Evolutionary conservation across 1,284 basidiomycete species (phyloP), one percentile per base, ranked within the genome.

Genomic region (Agroathelia rolfsii): DNA sequence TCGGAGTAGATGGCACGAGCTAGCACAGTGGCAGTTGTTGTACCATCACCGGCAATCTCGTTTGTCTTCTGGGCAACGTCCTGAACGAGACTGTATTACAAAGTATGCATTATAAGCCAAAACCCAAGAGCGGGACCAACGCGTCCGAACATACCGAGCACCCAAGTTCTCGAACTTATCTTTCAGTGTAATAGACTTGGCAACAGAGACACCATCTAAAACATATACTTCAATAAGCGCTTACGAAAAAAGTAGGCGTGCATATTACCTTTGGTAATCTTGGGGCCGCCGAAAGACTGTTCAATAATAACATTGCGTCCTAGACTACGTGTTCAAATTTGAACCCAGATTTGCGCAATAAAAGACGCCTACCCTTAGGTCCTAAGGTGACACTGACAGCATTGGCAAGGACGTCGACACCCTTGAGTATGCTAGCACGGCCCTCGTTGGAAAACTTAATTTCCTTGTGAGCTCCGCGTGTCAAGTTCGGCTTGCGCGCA

Each of bases 141-240:
- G 26, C 16, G 20, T 13, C 39, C 13, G 28, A 13, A 51, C 80
- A 50, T 62, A 90, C 83, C 90, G 83, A 53, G 94, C 93, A 58
- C 94, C 92, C 39, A 97, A 81, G 71, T 97, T 97, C 72, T 98
- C 90, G 50, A 97, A 96, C 66, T 93, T 95, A 78, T 97, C 92
- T 64, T 97, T 82, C 52, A 97, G 75, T 8, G 79, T 70, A 52
- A 97, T 93, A 15, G 90, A 69, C 69, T 95, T 96, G 41, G 94
- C 94, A 26, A 98, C 94, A 24, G 93, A 95, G 17, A 97, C 94
- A 79, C 94, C 94, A 57, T 97, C 92, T 84, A 40, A 11, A 27
- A 28, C 36, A 16, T 24, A 21, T 24, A 16, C 28, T 25, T 42
- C 18, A 40, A 22, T 32, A 17, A 27, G 23, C 3, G 18, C 14